Evolutionary conservation across 164 flowering plant species (phyloP), one percentile per base, ranked within the genome.

Genomic region (Euptelea pleiosperma): DNA sequence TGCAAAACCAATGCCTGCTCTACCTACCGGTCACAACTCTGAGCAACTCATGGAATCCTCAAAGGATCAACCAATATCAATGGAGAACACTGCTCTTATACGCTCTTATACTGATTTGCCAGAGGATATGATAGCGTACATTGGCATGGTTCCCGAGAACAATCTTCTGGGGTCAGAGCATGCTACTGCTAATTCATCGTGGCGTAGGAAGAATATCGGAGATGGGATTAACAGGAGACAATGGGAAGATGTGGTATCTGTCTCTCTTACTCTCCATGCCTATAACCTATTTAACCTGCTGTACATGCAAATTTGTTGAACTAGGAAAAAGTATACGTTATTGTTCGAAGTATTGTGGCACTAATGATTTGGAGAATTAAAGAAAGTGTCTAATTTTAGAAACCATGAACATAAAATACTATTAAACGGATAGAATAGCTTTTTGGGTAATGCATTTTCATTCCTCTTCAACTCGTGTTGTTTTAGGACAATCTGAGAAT

Each of bases 181-280:
- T 50, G 51, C 46, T 24, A 21, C 42, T 31, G 52, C 44, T 29
- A 56, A 60, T 55, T 44, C 61, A 8, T 43, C 69, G 31, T 66
- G 71, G 66, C 63, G 55, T 18, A 55, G 44, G 57, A 74, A 61
- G 35, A 72, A 74, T 25, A 47, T 7, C 33, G 66, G 56, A 9
- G 62, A 39, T 57, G 57, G 53, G 37, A 62, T 26, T 61, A 43
- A 48, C 35, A 52, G 25, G 28, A 68, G 64, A 57, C 81, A 60
- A 43, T 37, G 56, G 33, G 75, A 77, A 49, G 74, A 77, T 64
- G 49, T 24, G 80, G 89, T 85, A 83, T 56, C 16, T 52, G n/a
- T 39, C 35, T 19, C n/a, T 16, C 21, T n/a, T 53, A 2, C 49
- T 44, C 43, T 14, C 29, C 10, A 31, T 26, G 24, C 60, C 43